Conservation (phyloP, 495 filamentous ascomycete species). For the Penicillium silybi region DNA sequence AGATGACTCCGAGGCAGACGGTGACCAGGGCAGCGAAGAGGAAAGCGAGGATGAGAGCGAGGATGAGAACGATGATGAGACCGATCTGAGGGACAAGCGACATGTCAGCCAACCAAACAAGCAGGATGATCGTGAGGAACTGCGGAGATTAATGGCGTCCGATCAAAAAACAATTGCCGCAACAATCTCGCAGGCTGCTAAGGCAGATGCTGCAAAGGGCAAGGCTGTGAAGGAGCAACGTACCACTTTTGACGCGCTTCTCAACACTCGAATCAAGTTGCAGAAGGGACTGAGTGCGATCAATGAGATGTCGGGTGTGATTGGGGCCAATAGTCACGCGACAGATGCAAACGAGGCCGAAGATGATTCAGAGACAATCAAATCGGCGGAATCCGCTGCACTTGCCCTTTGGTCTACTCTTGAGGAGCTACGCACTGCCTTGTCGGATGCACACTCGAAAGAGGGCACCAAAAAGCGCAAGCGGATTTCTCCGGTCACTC, state of each 20-base stretch:
- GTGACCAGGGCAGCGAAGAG: slow-evolving; percentile 13
- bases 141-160: slow-evolving; percentile 66
- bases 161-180: slow-evolving; percentile 67
- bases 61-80: not conserved
- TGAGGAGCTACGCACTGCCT: slow-evolving; percentile 62
- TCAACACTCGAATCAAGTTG: slow-evolving; percentile 83
- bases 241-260: slow-evolving; percentile 76
- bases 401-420: slow-evolving; percentile 82
- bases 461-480: slow-evolving; percentile 58
- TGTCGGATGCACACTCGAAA: slow-evolving; percentile 48
- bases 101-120: not conserved
- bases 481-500: slow-evolving; percentile 44
- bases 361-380: slow-evolving; percentile 46
- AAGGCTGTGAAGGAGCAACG: slow-evolving; percentile 78
- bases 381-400: slow-evolving; percentile 83
- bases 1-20: not conserved
- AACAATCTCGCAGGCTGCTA: slow-evolving; percentile 67
- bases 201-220: slow-evolving; percentile 80
- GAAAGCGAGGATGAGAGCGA: not conserved
- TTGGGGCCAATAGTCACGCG: slow-evolving; percentile 34
- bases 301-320: slow-evolving; percentile 61
- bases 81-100: not conserved
- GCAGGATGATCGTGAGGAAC: slow-evolving; percentile 47
- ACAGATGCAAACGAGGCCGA: slow-evolving; percentile 33
- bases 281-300: slow-evolving; percentile 83